Conservation (phyloP, 2,329 filamentous ascomycete species). For the Fusarium praegraminearum region DNA sequence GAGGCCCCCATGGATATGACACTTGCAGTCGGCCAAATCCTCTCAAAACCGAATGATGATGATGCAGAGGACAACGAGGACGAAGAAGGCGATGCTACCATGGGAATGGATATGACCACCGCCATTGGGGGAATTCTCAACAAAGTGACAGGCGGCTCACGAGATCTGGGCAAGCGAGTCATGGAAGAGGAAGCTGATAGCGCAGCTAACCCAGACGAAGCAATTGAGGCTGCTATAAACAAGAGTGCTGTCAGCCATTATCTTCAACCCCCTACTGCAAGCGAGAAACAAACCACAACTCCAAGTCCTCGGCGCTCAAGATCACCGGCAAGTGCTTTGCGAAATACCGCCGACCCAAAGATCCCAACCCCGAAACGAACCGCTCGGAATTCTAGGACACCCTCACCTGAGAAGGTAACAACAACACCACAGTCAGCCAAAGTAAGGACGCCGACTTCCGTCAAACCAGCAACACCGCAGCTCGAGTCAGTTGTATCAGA, state of each 20-base stretch:
- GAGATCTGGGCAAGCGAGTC: constrained; percentile 62
- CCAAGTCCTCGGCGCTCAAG: constrained; percentile 67
- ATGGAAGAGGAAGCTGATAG: constrained; percentile 70
- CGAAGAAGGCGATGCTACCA: constrained; percentile 47
- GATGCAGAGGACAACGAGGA: constrained; percentile 49
- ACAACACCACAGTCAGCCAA: constrained; percentile 40
- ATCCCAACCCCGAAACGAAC: constrained; percentile 56
- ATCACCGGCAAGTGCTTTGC: constrained; percentile 63
- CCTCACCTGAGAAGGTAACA: constrained; percentile 43
- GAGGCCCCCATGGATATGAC: constrained; percentile 68
- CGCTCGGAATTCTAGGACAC: constrained; percentile 39
- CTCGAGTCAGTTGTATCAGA: constrained; percentile 28
- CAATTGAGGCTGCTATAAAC: constrained; percentile 48
- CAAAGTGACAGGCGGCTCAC: constrained; percentile 48
- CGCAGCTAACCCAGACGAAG: constrained; percentile 59
- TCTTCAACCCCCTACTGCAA: constrained; percentile 49
- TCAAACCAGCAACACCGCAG: constrained; percentile 44
- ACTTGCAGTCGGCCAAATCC: constrained; percentile 66
- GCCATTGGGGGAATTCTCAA: constrained; percentile 72
- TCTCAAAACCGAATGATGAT: constrained; percentile 54
- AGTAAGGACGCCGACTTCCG: constrained; percentile 44
- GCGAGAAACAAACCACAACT: constrained; percentile 49
- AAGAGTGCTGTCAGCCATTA: constrained; percentile 39
- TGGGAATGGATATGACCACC: constrained; percentile 76
- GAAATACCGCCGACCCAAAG: constrained; percentile 59